Percentiles rank a stretch among this genome's conserved stretches.
phyloP scores from a whole-genome alignment of 306 rosid genomes.

The Sesbania bispinosa region DNA sequence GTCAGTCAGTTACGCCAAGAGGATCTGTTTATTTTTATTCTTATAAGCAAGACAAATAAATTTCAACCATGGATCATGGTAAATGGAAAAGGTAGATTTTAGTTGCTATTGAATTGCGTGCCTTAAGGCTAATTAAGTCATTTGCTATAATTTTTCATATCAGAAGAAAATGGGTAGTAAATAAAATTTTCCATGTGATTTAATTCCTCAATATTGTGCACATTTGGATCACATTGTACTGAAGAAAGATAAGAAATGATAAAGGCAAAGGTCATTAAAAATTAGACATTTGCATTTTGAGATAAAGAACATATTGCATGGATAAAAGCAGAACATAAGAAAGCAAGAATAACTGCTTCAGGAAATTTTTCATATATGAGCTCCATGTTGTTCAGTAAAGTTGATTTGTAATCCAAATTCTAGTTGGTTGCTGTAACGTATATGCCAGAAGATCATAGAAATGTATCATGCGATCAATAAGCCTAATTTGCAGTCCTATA shows the following conservation, averaged over 20 bases:
- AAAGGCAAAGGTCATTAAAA: not conserved
- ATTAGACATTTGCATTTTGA: not conserved
- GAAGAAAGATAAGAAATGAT: not conserved
- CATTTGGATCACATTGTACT: not conserved
- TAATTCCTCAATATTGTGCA: conserved; percentile 1
- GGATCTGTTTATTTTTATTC: not conserved
- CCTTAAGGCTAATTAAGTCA: not conserved
- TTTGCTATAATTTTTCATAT: not conserved
- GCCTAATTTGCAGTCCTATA: not conserved
- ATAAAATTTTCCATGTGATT: not conserved
- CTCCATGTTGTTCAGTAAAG: not conserved
- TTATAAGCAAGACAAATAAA: not conserved
- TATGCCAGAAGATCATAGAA: not conserved
- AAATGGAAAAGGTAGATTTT: conserved; percentile 9
- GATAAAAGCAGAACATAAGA: not conserved
- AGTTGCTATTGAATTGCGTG: not conserved
- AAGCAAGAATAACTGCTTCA: not conserved
- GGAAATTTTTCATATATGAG: not conserved
- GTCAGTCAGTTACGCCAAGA: conserved; percentile 14
- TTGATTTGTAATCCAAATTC: not conserved
- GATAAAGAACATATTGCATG: no score
- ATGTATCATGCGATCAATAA: no score
- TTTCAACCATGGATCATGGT: not conserved
- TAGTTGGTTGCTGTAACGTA: not conserved
- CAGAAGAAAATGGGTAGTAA: not conserved